Evolutionary conservation across 1,284 basidiomycete species (phyloP).

Genomic region (Tremellales sp.): DNA sequence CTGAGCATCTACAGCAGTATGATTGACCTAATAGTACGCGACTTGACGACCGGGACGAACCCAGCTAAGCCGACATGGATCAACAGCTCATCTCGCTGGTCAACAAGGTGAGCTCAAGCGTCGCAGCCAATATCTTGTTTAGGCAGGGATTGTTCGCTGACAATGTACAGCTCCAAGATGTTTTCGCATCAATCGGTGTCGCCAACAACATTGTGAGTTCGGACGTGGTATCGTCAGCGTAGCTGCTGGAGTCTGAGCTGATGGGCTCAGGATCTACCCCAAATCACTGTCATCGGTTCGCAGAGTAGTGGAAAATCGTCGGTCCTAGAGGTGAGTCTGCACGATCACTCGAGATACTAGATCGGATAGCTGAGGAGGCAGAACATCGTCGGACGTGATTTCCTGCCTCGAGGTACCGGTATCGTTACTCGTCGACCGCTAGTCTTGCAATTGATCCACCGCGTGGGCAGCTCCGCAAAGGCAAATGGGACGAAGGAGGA

Average conservation of each 20-base stretch:
- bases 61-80: slow-evolving; percentile 39
- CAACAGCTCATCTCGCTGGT: slow-evolving; percentile 49
- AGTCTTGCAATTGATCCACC: slow-evolving; percentile 91
- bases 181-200: slow-evolving; percentile 53
- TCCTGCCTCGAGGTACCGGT: slow-evolving; percentile 93
- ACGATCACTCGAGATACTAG: not conserved
- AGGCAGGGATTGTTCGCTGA: slow-evolving; percentile 12
- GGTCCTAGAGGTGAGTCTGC: slow-evolving; percentile 50
- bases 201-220: slow-evolving; percentile 48
- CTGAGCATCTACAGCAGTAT: too few relatives aligned
- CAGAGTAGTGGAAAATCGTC: slow-evolving; percentile 56
- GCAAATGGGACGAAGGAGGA: slow-evolving; percentile 44
- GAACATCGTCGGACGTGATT: slow-evolving; percentile 97
- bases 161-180: slow-evolving; percentile 51
- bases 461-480: slow-evolving; percentile 57
- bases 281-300: slow-evolving; percentile 56
- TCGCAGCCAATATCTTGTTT: not conserved
- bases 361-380: slow-evolving; percentile 48
- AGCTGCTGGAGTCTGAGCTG: not conserved
- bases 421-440: slow-evolving; percentile 94
- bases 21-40: too few relatives aligned
- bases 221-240: not conserved
- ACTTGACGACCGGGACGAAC: not conserved
- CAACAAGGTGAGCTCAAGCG: slow-evolving; percentile 42
- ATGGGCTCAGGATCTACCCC: slow-evolving; percentile 52